Evolutionary conservation across 2,329 filamentous ascomycete species (phyloP), one percentile per base, ranked within the genome.

Genomic region (Calonectria hawksworthii): DNA sequence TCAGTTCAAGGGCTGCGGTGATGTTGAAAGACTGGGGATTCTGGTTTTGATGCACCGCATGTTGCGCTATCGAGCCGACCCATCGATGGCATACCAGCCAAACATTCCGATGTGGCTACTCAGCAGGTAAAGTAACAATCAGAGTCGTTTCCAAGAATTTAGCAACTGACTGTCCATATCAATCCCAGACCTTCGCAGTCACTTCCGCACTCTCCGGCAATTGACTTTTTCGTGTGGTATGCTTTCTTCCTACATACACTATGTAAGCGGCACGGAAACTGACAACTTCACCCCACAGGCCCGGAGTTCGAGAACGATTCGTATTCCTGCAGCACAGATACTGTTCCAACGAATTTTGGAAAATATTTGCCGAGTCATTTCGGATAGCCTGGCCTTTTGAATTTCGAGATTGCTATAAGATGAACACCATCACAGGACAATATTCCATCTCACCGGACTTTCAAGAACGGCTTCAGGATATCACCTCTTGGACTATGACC

Each of bases 381-480:
- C 23, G 47, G 18, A 38, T 70, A 13, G 44, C 59, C 1, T 70
- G 68, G 68, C 68, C 68, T 7, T 70, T 70, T 28, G 68, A 70
- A n/a, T 70, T 70, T 16, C 23, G 68, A 23, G 68, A 70, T 34
- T 70, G 68, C 59, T 70, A 70, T 26, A 63, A 64, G 59, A 70
- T 6, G 28, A 70, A 65, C 16, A 38, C 23, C 2, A 38, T 34
- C 1, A 70, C 56, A 9, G 56, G 68, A 21, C 30, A 26, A 21
- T 70, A 70, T 18, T 70, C 68, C 4, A 51, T 70, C 5, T 70
- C 68, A 3, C 56, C 56, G 3, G 56, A 52, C 41, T 70, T 65
- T 26, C 36, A 52, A 56, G 61, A 52, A 23, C 36, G 47, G 2
- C 51, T 70, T 16, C 51, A 38, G 28, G 47, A 70, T 18, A 70